Conservation (phyloP, 2,329 filamentous ascomycete genomes). For the Hymenoscyphus infarciens region DNA sequence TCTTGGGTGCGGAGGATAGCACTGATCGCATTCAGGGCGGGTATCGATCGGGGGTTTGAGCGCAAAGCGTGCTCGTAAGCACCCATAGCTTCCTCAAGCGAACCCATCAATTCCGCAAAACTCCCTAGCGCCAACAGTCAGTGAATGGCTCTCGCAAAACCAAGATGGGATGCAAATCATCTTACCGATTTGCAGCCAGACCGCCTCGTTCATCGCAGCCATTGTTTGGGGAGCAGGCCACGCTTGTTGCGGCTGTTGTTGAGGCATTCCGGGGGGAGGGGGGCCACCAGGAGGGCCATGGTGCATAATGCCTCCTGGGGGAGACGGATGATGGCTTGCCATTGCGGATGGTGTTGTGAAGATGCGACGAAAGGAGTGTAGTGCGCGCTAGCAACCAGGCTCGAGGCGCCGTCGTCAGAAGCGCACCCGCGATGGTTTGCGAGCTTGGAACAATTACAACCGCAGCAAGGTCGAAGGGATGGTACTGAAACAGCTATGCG, state of each 20-base stretch:
- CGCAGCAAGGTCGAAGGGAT: neutral
- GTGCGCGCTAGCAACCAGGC: constrained; percentile 3
- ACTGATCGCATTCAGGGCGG: constrained; percentile 91
- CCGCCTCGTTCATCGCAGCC: constrained; percentile 73
- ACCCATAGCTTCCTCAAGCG: constrained; percentile 81
- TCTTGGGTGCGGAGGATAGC: constrained; percentile 88
- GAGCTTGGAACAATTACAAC: neutral
- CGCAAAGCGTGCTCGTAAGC: constrained; percentile 88
- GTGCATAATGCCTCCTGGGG: constrained; percentile 55
- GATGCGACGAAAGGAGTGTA: neutral
- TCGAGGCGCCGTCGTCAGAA: constrained; percentile 3
- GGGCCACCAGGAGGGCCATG: constrained; percentile 34
- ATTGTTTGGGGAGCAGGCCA: constrained; percentile 65
- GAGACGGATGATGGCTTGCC: constrained; percentile 36
- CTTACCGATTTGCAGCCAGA: constrained; percentile 92
- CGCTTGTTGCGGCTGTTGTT: constrained; percentile 20
- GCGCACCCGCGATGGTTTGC: neutral
- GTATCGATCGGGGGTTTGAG: constrained; percentile 83
- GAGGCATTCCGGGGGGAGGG: constrained; percentile 31
- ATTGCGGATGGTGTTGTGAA: constrained; percentile 21
- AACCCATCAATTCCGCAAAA: constrained; percentile 81
- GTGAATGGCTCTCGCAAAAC: constrained; percentile 17
- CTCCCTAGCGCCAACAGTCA: constrained; percentile 56
- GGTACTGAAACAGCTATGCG: neutral
- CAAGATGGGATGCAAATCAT: constrained; percentile 13